A percentile compares a stretch with the other conserved stretches of the same genome.
phyloP scores from a whole-genome alignment of 352 stramenopile genomes.

The Thalassiosira hispida region DNA sequence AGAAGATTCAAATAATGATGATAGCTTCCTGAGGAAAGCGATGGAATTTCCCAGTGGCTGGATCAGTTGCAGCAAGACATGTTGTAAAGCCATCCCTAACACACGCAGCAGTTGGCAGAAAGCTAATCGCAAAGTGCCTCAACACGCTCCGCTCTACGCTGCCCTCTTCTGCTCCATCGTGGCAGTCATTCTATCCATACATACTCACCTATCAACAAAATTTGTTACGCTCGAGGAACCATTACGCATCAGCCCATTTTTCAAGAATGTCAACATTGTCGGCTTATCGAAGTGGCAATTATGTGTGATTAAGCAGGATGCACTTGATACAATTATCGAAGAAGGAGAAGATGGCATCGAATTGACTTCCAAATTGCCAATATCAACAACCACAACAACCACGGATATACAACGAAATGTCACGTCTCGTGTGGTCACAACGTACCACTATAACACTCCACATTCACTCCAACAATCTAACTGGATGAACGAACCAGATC shows the following conservation, averaged over 20 bases:
- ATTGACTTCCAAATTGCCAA: conserved; percentile 1
- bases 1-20: too few relatives aligned
- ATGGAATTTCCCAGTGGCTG: too few relatives aligned
- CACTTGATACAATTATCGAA: conserved; percentile 25
- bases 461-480: too few relatives aligned
- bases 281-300: conserved; percentile 34
- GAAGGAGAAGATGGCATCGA: not conserved
- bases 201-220: conserved; percentile 24
- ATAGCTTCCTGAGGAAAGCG: too few relatives aligned
- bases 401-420: conserved; percentile 12
- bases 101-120: too few relatives aligned
- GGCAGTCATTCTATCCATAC: conserved; percentile 35
- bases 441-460: conserved; percentile 1
- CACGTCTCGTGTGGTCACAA: conserved; percentile 1
- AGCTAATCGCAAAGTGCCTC: not conserved
- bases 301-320: conserved; percentile 29
- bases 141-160: conserved; percentile 24
- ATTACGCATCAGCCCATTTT: conserved; percentile 21
- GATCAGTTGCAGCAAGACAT: too few relatives aligned
- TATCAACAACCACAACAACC: not conserved
- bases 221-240: conserved; percentile 31
- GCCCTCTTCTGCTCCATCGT: conserved; percentile 44
- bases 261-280: conserved; percentile 29
- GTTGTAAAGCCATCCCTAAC: too few relatives aligned
- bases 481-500: conserved; percentile 21